Evolutionary conservation across 2,329 filamentous ascomycete genomes (phyloP).

Genomic region (Aspergillus sp.): DNA sequence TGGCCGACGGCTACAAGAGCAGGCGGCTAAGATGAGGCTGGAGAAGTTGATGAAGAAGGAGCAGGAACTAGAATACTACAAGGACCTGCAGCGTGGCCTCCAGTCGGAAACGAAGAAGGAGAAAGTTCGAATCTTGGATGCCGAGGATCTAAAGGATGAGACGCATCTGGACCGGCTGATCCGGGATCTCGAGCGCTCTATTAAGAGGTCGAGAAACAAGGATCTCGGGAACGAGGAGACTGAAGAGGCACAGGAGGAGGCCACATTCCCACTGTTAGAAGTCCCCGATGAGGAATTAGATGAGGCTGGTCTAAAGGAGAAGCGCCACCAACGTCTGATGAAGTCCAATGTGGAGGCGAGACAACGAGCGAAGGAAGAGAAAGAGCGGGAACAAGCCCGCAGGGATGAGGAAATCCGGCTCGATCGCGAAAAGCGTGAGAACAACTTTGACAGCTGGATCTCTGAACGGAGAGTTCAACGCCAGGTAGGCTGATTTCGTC

Average conservation of each 20-base stretch:
- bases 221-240: conserved; percentile 86
- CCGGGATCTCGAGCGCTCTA: conserved; percentile 84
- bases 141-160: conserved; percentile 91
- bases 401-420: conserved; percentile 78
- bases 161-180: conserved; percentile 78
- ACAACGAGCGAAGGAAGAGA: conserved; percentile 91
- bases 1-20: conserved; percentile 85
- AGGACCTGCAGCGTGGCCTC: conserved; percentile 72
- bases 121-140: conserved; percentile 77
- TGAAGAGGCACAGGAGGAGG: conserved; percentile 72
- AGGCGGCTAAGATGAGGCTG: conserved; percentile 94
- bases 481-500: conserved; percentile 37
- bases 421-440: conserved; percentile 80
- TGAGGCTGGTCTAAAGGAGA: conserved; percentile 86
- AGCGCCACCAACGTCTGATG: conserved; percentile 85
- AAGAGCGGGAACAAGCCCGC: conserved; percentile 86
- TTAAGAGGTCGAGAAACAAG: conserved; percentile 87
- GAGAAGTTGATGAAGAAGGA: conserved; percentile 96
- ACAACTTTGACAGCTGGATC: conserved; percentile 83
- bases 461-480: conserved; percentile 75
- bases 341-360: conserved; percentile 95
- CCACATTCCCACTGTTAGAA: conserved; percentile 83
- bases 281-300: conserved; percentile 89
- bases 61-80: conserved; percentile 91
- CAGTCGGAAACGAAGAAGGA: conserved; percentile 86